These are phyloP conservation scores for Tulasnella sp. DNA, from an alignment of 768 basidiomycete genomes.

Conservation along the genomic window DNA sequence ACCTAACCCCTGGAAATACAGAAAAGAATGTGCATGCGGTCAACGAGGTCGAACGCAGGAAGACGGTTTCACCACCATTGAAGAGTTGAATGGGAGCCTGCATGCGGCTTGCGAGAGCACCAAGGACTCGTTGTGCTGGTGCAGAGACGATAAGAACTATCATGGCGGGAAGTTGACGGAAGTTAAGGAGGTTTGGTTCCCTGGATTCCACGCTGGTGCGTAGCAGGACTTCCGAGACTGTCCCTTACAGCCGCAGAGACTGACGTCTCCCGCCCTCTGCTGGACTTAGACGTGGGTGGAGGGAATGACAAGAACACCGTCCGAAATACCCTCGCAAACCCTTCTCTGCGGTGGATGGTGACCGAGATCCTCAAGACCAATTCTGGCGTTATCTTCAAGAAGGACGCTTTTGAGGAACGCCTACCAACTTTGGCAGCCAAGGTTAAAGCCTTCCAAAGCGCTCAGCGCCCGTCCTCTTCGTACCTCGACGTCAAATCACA, in stretches of 20 bases:
- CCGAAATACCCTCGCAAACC: slow-evolving; percentile 17
- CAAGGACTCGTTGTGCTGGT: not conserved
- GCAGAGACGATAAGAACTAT: not conserved
- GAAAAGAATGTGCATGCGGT: not conserved
- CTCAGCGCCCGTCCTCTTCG: not conserved
- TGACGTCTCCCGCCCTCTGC: not conserved
- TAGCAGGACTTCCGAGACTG: not conserved
- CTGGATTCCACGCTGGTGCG: slow-evolving; percentile 23
- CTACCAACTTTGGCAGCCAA: not conserved
- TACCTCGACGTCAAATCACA: not conserved
- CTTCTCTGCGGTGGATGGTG: slow-evolving; percentile 27
- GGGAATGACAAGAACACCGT: slow-evolving; percentile 15
- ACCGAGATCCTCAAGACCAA: slow-evolving; percentile 31
- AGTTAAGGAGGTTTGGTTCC: slow-evolving; percentile 21
- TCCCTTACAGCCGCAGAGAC: too few relatives aligned
- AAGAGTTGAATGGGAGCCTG: not conserved
- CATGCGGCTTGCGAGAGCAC: too few relatives aligned
- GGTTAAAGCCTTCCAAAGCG: not conserved
- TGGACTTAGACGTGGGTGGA: slow-evolving; percentile 20
- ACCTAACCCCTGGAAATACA: slow-evolving; percentile 23
- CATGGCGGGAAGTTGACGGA: not conserved
- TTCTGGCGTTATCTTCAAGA: slow-evolving; percentile 49
- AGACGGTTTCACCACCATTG: not conserved
- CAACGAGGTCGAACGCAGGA: not conserved
- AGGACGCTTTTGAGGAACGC: slow-evolving; percentile 1